phyloP scores from a whole-genome alignment of 2,329 filamentous ascomycete genomes.

The Orbilia brochopaga region DNA sequence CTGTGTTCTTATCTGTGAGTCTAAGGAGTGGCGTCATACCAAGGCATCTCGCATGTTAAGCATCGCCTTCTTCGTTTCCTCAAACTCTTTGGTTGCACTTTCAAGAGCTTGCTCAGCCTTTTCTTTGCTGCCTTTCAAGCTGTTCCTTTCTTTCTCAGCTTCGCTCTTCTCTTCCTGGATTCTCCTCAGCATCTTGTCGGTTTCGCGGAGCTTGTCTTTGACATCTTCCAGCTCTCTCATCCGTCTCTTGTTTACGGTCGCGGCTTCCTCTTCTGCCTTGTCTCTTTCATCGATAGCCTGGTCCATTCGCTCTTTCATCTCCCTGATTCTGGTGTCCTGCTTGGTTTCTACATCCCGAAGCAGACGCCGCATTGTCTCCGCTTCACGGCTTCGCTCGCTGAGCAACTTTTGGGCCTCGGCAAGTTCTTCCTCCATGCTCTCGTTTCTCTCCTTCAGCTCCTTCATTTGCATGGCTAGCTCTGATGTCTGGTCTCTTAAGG shows the following conservation, averaged over 20 bases:
- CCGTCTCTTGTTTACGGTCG: constrained; percentile 74
- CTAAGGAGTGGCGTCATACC: constrained; percentile 11
- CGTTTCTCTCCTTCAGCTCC: constrained; percentile 79
- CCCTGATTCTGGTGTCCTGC: constrained; percentile 79
- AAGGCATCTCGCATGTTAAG: constrained; percentile 77
- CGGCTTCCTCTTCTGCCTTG: constrained; percentile 87
- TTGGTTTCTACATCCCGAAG: constrained; percentile 84
- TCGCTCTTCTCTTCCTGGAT: constrained; percentile 78
- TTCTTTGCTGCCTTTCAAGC: constrained; percentile 74
- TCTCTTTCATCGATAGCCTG: constrained; percentile 92
- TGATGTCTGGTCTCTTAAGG: constrained; percentile 88
- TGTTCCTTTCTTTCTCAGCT: constrained; percentile 73
- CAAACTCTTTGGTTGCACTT: constrained; percentile 73
- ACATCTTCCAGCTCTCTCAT: constrained; percentile 87
- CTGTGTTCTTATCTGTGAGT: constrained; percentile 8
- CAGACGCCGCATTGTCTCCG: constrained; percentile 90
- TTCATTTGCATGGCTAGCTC: constrained; percentile 91
- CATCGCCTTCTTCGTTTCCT: constrained; percentile 78
- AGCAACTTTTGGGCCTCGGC: constrained; percentile 85
- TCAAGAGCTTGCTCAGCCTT: constrained; percentile 75
- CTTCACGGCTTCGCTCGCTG: constrained; percentile 85
- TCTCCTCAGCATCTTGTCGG: constrained; percentile 76
- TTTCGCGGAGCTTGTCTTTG: constrained; percentile 76
- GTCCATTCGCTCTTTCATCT: constrained; percentile 88
- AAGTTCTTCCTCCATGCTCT: constrained; percentile 89